Conservation (phyloP, 768 basidiomycete species). For the Lactarius hengduanensis region DNA sequence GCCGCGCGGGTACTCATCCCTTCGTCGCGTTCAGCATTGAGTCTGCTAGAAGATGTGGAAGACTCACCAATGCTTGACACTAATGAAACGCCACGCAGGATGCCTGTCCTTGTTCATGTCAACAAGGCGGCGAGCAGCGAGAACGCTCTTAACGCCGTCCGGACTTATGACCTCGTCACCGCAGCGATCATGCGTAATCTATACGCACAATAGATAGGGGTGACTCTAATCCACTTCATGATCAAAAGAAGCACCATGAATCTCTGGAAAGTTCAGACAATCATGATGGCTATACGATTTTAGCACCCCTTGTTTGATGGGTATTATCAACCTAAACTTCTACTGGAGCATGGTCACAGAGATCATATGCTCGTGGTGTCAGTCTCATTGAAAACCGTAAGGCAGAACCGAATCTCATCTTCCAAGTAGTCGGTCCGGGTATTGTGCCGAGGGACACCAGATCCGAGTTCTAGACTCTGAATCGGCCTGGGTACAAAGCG, state of each 20-base stretch:
- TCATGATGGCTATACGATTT: not conserved
- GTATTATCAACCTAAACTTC: not conserved
- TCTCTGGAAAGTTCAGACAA: no score
- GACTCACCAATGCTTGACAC: conserved; percentile 92
- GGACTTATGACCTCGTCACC: conserved; percentile 90
- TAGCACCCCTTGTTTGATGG: not conserved
- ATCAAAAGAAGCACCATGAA: no score
- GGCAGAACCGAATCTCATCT: not conserved
- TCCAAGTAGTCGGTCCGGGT: conserved; percentile 1
- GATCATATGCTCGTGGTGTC: conserved; percentile 10
- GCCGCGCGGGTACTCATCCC: conserved; percentile 92
- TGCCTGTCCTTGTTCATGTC: conserved; percentile 71
- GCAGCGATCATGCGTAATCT: conserved; percentile 82
- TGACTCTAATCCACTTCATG: no score
- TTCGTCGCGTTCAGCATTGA: conserved; percentile 37
- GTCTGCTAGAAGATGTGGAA: conserved; percentile 6
- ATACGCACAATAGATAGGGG: conserved; percentile 47
- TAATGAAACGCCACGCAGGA: conserved; percentile 97
- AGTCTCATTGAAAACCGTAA: conserved; percentile 35
- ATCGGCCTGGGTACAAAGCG: not conserved
- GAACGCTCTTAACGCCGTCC: conserved; percentile 76
- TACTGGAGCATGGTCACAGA: conserved; percentile 8
- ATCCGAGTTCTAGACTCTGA: not conserved
- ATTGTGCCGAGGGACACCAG: not conserved
- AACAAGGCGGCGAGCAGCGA: conserved; percentile 66